A percentile compares a stretch with the other conserved stretches of the same genome.
These are phyloP conservation scores for Trypanosoma scelopori DNA, from an alignment of 208 protist species.

Conservation along the genomic window DNA sequence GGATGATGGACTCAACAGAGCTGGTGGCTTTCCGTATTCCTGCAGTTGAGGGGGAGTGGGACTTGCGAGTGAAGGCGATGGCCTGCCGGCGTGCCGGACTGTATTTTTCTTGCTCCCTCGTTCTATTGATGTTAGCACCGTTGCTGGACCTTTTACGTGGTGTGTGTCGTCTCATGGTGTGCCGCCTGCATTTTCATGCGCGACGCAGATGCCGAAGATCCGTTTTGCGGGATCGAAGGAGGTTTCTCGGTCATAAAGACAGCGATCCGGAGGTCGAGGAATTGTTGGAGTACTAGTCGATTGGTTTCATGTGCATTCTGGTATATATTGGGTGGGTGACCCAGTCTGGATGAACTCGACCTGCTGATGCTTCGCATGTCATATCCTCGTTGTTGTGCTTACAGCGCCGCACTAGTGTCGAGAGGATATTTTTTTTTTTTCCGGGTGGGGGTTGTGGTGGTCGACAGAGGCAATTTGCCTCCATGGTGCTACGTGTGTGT, in stretches of 20 bases:
- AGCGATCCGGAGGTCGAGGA: slow-evolving; percentile 29
- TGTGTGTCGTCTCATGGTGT: slow-evolving; percentile 14
- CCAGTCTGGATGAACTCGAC: neutral
- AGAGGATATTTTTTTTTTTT: neutral
- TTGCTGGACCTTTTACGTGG: slow-evolving; percentile 3
- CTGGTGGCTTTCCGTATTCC: slow-evolving; percentile 23
- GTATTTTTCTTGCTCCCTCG: slow-evolving; percentile 14
- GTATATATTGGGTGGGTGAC: neutral
- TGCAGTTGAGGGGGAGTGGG: slow-evolving; percentile 25
- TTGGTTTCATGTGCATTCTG: neutral
- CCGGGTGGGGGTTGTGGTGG: no score
- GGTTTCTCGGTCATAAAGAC: slow-evolving; percentile 15
- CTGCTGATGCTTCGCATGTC: neutral
- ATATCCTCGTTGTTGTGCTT: neutral
- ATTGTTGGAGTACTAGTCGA: slow-evolving; percentile 2
- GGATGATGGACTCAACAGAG: slow-evolving; percentile 31
- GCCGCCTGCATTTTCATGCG: slow-evolving; percentile 11
- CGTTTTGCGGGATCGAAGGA: slow-evolving; percentile 10
- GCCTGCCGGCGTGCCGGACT: slow-evolving; percentile 28
- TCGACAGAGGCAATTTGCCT: no score
- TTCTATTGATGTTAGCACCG: slow-evolving; percentile 21
- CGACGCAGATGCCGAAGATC: slow-evolving; percentile 16
- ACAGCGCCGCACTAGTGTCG: neutral
- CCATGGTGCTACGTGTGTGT: slow-evolving; percentile 2
- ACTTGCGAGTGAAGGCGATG: slow-evolving; percentile 22